Evolutionary conservation across 306 rosid species (phyloP), one percentile per base, ranked within the genome.

Genomic region (Quercus aquifolioides): DNA sequence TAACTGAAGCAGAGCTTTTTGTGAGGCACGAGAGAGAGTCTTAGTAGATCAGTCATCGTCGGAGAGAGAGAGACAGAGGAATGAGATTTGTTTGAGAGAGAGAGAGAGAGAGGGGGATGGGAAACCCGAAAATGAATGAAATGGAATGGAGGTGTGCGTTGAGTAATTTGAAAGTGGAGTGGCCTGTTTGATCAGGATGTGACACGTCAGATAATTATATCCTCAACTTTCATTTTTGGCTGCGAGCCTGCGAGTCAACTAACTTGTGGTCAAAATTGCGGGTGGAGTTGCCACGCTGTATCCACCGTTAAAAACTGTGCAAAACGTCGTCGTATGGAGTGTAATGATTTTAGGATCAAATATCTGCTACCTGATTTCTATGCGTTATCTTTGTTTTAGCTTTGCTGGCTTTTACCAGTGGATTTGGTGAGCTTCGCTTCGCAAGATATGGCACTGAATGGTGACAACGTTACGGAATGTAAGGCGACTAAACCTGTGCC

Each of bases 31-130:
- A 81, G 86, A 55, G 87, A 78, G 51, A 86, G 55, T 2, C 30
- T 83, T 10, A 92, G 77, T 9, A 90, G 82, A 85, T 79, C 72
- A 65, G 91, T 71, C 10, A 86, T 78, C 95, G 90, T 91, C 4
- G 65, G 25, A 15, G 33, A 55, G 43, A 33, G 81, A 46, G 76
- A 80, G 46, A 23, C 23, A 41, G 12, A 7, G 55, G 41, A 41
- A 71, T 79, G n/a, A 30, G 6, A 51, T 43, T 43, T 43, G 13
- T 43, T 7, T 43, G 78, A 23, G 65, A 21, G 52, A 43, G 25
- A 28, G 30, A 28, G 30, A 30, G 43, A 7, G 46, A 7, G 30
- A 19, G 78, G 68, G 54, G 76, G 76, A 79, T 60, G 58, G 20
- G 64, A 58, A 54, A 74, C 76, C 46, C 46, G 46, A 20, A 26